Evolutionary conservation across 306 rosid species (phyloP), one percentile per base, ranked within the genome.

Genomic region (Corylus americana): DNA sequence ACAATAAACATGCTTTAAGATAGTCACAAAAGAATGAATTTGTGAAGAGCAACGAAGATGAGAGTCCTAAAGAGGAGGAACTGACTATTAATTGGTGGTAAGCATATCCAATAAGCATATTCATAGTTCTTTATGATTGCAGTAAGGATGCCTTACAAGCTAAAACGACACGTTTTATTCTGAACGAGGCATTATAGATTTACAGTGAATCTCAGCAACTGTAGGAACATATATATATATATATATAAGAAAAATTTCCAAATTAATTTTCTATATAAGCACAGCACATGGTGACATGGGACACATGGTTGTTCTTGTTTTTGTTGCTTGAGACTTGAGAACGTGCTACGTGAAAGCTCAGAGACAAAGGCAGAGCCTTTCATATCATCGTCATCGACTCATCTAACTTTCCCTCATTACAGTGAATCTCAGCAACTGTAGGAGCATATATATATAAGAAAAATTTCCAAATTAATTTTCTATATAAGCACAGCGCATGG

Each of bases 291-390:
- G 50, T 22, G 2, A 67, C 3, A 9, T 8, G 1, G 25, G 25
- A 22, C 25, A 0, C 25, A 22, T 18, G 7, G 14, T 18, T n/a
- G 27, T 18, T n/a, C 25, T 22, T 22, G 35, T 31, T 31, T 44
- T 68, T 44, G 8, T 45, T 18, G 13, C 25, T 42, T 18, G 51
- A 11, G 66, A 42, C 8, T 42, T 42, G 8, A 67, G n/a, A 11
- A 73, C 27, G 74, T 57, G 59, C 5, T 68, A 72, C 86, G 77
- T 79, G 83, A 86, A 76, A 77, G 42, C 64, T 80, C 53, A 66
- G 3, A 55, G 39, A 75, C 84, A 73, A 55, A 77, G 59, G 55
- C 74, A 69, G 17, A 82, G 70, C 67, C 74, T 42, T 67, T 50
- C 76, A 11, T 75, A 29, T 75, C 79, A 48, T 69, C 70, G 9